phyloP scores from a whole-genome alignment of 2,329 filamentous ascomycete species.

The Orbilia blumenaviensis region DNA sequence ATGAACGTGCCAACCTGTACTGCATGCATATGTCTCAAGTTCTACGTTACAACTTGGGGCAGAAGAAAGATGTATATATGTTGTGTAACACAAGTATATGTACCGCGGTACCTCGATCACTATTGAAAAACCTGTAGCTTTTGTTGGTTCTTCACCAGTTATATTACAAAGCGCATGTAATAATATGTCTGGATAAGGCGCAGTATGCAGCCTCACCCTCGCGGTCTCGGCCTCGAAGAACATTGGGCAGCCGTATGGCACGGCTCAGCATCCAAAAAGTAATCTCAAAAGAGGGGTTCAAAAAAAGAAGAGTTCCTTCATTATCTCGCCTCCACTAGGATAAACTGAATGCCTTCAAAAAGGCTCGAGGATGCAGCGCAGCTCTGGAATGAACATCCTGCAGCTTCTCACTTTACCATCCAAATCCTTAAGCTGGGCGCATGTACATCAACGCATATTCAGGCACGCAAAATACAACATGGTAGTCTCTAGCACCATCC shows the following conservation, averaged over 20 bases:
- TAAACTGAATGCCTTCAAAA: background rate
- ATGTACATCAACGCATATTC: slow-evolving; percentile 18
- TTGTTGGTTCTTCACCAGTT: background rate
- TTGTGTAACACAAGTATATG: background rate
- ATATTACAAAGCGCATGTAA: no score
- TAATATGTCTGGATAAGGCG: background rate
- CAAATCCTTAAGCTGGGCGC: background rate
- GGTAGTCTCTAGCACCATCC: background rate
- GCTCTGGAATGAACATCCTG: background rate
- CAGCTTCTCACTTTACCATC: background rate
- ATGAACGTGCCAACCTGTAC: no score
- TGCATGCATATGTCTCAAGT: no score
- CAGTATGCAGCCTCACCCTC: background rate
- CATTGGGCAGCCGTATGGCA: background rate
- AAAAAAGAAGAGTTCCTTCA: background rate
- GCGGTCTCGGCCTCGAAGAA: no score
- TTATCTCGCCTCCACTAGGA: background rate
- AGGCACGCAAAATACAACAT: slow-evolving; percentile 10
- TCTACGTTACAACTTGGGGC: no score
- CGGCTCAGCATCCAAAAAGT: background rate
- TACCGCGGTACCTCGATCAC: background rate
- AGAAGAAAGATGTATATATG: background rate
- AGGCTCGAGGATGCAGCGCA: background rate
- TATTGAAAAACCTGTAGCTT: background rate
- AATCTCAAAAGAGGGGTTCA: slow-evolving; percentile 10